Evolutionary conservation across 139 green algal species (phyloP).

Genomic region (Chara braunii): DNA sequence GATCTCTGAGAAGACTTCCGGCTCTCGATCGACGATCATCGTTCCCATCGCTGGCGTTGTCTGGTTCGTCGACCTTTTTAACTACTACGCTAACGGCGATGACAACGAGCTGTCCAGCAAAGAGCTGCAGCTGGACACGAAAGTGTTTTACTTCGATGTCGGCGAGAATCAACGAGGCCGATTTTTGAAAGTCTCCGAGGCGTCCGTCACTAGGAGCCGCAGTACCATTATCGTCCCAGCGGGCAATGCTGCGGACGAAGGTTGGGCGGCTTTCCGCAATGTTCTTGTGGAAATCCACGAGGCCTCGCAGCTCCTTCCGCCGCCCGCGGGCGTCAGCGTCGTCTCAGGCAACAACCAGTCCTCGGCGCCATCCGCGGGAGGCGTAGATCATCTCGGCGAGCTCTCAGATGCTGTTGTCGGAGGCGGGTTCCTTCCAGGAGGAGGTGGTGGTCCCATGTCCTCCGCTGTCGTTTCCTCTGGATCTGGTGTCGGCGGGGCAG

Average conservation of each 20-base stretch:
- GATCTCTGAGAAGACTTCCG: slow-evolving; percentile 49
- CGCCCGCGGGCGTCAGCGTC: slow-evolving; percentile 12
- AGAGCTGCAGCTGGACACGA: slow-evolving; percentile 54
- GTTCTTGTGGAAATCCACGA: slow-evolving; percentile 39
- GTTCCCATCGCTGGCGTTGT: slow-evolving; percentile 42
- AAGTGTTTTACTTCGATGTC: slow-evolving; percentile 55
- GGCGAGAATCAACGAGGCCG: slow-evolving; percentile 48
- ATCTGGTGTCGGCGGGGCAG: neutral
- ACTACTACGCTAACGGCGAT: slow-evolving; percentile 49
- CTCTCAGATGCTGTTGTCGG: slow-evolving; percentile 1
- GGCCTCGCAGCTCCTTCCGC: slow-evolving; percentile 6
- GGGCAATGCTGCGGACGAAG: slow-evolving; percentile 12
- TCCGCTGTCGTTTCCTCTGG: neutral
- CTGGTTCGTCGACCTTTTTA: slow-evolving; percentile 56
- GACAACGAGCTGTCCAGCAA: slow-evolving; percentile 40
- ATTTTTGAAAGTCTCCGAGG: slow-evolving; percentile 46
- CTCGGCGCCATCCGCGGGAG: neutral
- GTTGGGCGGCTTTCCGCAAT: slow-evolving; percentile 32
- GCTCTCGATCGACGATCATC: slow-evolving; percentile 50
- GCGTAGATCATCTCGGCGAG: slow-evolving; percentile 4
- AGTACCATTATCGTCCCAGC: slow-evolving; percentile 37
- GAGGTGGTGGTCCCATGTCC: neutral
- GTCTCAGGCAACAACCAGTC: neutral
- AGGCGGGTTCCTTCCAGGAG: neutral
- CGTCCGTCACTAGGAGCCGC: slow-evolving; percentile 20